phyloP scores from a whole-genome alignment of 805 yeast genomes.

The Saturnispora diversa region DNA sequence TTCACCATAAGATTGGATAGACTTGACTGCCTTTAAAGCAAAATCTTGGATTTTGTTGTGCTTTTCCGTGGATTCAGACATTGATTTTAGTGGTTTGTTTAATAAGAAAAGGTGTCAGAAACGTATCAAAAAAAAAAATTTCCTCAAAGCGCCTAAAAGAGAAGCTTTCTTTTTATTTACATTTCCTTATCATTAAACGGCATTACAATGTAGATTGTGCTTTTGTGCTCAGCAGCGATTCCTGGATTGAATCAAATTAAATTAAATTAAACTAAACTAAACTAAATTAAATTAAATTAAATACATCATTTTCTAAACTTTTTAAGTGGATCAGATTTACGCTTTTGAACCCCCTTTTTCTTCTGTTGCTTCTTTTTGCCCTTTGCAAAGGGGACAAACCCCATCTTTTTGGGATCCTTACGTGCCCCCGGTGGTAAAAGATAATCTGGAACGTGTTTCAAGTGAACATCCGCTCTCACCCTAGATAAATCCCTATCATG shows the following conservation, averaged over 20 bases:
- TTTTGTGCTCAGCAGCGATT: not conserved
- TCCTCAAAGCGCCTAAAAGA: not conserved
- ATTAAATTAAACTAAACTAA: too few species aligned
- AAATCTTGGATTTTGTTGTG: conserved; percentile 2
- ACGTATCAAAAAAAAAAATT: too few species aligned
- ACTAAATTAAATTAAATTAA: too few species aligned
- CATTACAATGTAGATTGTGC: too few species aligned
- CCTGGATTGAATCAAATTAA: too few species aligned
- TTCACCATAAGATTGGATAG: conserved; percentile 2
- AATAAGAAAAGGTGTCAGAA: conserved; percentile 1
- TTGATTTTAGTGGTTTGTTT: not conserved
- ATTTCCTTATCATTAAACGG: conserved; percentile 1
- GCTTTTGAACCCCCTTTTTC: conserved; percentile 25
- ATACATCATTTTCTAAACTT: conserved; percentile 26
- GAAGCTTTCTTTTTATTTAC: not conserved
- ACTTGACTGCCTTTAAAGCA: not conserved
- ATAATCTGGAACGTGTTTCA: conserved; percentile 90
- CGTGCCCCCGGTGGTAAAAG: conserved; percentile 76
- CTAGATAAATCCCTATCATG: conserved; percentile 89
- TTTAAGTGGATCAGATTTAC: conserved; percentile 49
- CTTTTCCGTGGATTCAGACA: not conserved
- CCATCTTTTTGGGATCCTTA: conserved; percentile 44
- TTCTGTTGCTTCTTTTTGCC: conserved; percentile 28
- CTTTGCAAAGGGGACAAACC: conserved; percentile 61
- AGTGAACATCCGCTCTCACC: conserved; percentile 70